Evolutionary conservation across 1,284 basidiomycete species (phyloP), one percentile per base, ranked within the genome.

Genomic region (Marasmius oreades): DNA sequence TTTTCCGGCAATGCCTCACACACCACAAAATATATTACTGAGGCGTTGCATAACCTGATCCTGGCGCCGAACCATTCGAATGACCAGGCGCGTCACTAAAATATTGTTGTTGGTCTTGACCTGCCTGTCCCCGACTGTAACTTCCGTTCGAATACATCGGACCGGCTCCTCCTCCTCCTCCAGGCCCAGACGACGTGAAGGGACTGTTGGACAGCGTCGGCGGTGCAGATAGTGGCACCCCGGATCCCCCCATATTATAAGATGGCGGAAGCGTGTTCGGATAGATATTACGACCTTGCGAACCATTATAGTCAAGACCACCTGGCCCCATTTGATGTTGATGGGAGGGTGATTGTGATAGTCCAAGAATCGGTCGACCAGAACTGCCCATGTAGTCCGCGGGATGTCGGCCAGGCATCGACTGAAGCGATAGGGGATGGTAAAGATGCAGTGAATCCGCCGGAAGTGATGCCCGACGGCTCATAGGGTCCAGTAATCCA

Each of bases 381-480:
- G 37, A 42, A 33, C 51, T 46, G 20, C 59, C 47, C 37, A 52
- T 58, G 43, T 57, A 57, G 33, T 60, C 55, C n/a, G 36, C 22
- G 23, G 45, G 36, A 51, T 36, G 47, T 48, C 48, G 50, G 16
- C 28, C 45, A 44, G 65, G 65, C 47, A 79, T 71, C 10, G 83
- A 81, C 66, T 87, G 86, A 14, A 90, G 77, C 5, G 84, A 83
- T 79, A 89, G 82, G 10, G 88, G 88, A 63, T 86, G 84, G 67
- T 88, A 89, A 28, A 90, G 74, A 64, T 87, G 84, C 36, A 90
- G 72, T 58, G 77, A 77, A 61, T 88, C 86, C 65, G 39, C 77
- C 69, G 69, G 75, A 70, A 79, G 76, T 1, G 77, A 79, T 1
- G 75, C 68, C 11, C 76, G 69, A 37, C 76, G 69, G 36, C 66